Conservation (phyloP, 1,284 basidiomycete genomes). For the Earliella scabrosa region DNA sequence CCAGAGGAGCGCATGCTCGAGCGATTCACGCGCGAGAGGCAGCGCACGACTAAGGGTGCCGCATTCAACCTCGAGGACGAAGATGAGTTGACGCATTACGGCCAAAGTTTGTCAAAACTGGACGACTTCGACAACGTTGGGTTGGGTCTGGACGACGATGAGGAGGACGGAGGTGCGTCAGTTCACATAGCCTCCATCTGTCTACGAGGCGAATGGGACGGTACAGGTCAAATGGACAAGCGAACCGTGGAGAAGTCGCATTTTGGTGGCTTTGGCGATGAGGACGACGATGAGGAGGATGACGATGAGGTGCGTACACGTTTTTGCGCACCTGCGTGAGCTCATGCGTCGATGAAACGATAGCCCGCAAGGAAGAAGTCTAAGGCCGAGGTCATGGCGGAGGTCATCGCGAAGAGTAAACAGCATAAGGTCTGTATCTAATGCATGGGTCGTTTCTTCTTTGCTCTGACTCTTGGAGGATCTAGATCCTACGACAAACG, state of each 20-base stretch:
- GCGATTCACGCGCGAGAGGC: conserved; percentile 91
- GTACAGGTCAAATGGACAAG: conserved; percentile 69
- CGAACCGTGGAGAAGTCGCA: conserved; percentile 72
- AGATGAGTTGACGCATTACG: conserved; percentile 93
- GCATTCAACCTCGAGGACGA: conserved; percentile 93
- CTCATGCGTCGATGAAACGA: too few relatives aligned
- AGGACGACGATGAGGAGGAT: conserved; percentile 59
- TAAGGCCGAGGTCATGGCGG: conserved; percentile 97
- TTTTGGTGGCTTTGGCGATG: conserved; percentile 87
- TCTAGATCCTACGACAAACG: conserved; percentile 83
- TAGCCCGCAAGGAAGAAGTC: conserved; percentile 84
- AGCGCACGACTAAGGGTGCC: conserved; percentile 77
- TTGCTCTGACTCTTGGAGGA: background rate
- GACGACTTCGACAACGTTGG: conserved; percentile 90
- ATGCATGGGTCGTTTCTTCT: background rate
- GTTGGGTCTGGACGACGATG: conserved; percentile 73
- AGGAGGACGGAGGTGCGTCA: conserved; percentile 50
- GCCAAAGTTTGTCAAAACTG: conserved; percentile 81
- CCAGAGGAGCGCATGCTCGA: conserved; percentile 98
- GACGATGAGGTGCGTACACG: conserved; percentile 51
- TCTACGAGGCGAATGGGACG: background rate
- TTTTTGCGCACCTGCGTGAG: too few relatives aligned
- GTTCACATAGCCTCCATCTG: background rate
- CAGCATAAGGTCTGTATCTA: conserved; percentile 73
- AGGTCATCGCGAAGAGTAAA: conserved; percentile 98